phyloP scores from a whole-genome alignment of 257 asterid genomes.

The Capsicum baccatum region DNA sequence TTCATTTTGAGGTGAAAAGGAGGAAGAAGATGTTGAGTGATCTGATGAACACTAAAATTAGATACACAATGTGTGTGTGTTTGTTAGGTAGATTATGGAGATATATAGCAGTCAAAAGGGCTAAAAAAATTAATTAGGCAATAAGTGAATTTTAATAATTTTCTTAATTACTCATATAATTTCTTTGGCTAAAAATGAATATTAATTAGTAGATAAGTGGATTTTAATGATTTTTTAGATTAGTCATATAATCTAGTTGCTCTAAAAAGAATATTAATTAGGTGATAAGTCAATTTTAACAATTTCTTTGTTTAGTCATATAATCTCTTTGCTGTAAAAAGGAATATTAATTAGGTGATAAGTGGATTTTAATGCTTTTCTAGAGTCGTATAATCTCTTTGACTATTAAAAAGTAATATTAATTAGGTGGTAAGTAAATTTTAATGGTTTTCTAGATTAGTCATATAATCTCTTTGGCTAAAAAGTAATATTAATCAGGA shows the following conservation, averaged over 20 bases:
- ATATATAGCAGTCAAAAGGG: background rate
- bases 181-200: too few relatives aligned
- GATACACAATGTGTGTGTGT: background rate
- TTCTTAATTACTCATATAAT: too few relatives aligned
- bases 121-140: too few relatives aligned
- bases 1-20: background rate
- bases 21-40: background rate
- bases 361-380: background rate
- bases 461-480: background rate
- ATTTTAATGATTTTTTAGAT: too few relatives aligned
- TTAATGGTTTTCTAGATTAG: background rate
- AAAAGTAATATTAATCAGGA: background rate
- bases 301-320: too few relatives aligned
- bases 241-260: too few relatives aligned
- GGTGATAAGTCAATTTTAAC: too few relatives aligned
- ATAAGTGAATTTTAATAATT: too few relatives aligned
- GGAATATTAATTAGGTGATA: background rate
- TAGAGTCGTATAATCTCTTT: background rate
- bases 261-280: too few relatives aligned
- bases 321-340: background rate
- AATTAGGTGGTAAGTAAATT: background rate
- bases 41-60: background rate
- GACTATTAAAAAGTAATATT: background rate
- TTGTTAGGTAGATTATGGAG: background rate
- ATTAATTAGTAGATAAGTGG: too few relatives aligned